Base-by-base conservation (phyloP, 192 early-diverging fungal genomes). In the Coemansia sp. region DNA sequence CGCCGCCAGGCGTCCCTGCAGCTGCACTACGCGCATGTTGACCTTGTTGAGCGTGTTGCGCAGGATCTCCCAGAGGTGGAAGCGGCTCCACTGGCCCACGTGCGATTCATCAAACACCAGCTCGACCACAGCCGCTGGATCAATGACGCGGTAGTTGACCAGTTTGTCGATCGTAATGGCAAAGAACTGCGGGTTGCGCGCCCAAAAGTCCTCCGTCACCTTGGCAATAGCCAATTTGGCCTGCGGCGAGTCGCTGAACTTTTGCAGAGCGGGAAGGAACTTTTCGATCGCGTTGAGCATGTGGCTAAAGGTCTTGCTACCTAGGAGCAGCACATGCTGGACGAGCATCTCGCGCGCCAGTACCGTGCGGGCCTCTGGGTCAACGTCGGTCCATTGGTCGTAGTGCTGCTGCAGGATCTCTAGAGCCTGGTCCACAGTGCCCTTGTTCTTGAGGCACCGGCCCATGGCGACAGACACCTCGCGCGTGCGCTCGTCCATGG, bases 161-260 rank as follows among this genome's bases (percentile, higher is more conserved):
- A 99, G 78, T 66, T 97, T 97, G 69, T 93, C 94, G 51, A 97
- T 70, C 19, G 93, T 77, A 52, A 99, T 95, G 11, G 89, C 89
- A 66, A 93, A 67, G 64, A 96, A 93, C 78, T 86, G 94, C 20
- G 89, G 82, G 60, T 96, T 91, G 25, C 81, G 72, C 36, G 70
- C 71, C 96, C 96, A 99, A 71, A 97, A 97, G 24, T 81, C 77
- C 25, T 85, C 82, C 4, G 54, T 53, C 25, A 57, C 52, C 55
- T 80, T 67, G 9, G 93, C 87, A 3, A 89, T 88, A 42, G 90
- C 83, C 9, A 85, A 48, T 47, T 83, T 79, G 17, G 79, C 85
- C 43, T 90, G 87, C n/a, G 80, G 42, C 35, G 58, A 45, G 8
- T 67, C 60, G 49, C 54, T 50, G 38, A 77, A 65, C 34, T 53